A percentile compares a stretch with the other conserved stretches of the same genome.
Evolutionary conservation across 2,329 filamentous ascomycete species (phyloP).

Genomic region (Chaetomium olivaceum): DNA sequence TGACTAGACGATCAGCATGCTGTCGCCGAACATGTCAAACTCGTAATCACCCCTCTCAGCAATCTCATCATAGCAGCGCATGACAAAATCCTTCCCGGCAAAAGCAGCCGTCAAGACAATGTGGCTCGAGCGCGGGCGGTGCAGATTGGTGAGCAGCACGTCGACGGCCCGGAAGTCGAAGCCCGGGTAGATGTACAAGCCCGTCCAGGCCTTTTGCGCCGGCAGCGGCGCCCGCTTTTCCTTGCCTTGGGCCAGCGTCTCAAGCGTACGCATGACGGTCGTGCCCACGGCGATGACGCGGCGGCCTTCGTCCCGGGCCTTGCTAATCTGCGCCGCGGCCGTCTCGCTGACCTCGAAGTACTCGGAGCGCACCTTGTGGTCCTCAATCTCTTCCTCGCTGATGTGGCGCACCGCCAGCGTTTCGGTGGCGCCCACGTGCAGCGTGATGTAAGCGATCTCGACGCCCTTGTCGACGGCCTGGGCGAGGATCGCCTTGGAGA

Average conservation of each 20-base stretch:
- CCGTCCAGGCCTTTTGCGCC: conserved; percentile 1
- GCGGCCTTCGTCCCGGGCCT: conserved; percentile 1
- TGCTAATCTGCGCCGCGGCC: conserved; percentile 2
- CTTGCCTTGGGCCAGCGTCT: conserved; percentile 3
- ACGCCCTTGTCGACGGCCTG: conserved; percentile 1
- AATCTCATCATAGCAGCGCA: conserved; percentile 5
- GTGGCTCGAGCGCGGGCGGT: conserved; percentile 1
- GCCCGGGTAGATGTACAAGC: conserved; percentile 1
- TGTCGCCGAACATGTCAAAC: conserved; percentile 4
- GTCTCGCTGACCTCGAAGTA: conserved; percentile 1
- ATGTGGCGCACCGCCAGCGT: conserved; percentile 1
- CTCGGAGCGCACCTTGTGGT: conserved; percentile 3
- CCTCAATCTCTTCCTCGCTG: background rate
- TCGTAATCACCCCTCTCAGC: conserved; percentile 4
- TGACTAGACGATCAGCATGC: conserved; percentile 1
- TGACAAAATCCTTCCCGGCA: conserved; percentile 1
- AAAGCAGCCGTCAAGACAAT: conserved; percentile 5
- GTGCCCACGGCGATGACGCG: background rate
- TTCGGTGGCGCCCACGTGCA: conserved; percentile 1
- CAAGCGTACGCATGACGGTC: background rate
- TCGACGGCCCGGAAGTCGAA: conserved; percentile 4
- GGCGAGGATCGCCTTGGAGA: background rate
- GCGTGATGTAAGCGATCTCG: conserved; percentile 2
- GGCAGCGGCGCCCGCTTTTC: background rate
- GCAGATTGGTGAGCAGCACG: conserved; percentile 4